These are phyloP conservation scores for Gymnopilus dilepis DNA, from an alignment of 768 basidiomycete species.

Conservation along the genomic window DNA sequence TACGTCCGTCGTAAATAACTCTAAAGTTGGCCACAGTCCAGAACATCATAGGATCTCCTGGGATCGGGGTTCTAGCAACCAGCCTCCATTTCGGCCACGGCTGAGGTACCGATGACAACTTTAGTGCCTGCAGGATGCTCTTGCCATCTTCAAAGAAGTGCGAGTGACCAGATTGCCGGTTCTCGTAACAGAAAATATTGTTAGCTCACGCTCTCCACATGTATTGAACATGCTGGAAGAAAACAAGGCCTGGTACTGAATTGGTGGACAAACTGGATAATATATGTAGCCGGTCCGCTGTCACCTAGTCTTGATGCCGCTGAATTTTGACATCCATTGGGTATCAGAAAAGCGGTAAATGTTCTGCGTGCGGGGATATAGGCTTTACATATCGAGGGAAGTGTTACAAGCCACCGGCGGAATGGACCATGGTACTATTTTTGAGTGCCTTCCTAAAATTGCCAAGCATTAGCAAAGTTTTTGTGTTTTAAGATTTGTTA, in stretches of 20 bases:
- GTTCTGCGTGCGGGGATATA: not conserved
- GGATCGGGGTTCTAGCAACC: not conserved
- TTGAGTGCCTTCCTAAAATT: not conserved
- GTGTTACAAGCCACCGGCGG: not conserved
- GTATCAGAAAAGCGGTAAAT: not conserved
- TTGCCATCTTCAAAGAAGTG: not conserved
- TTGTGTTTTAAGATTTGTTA: not conserved
- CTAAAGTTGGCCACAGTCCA: not conserved
- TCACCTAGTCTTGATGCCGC: not conserved
- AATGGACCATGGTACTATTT: not conserved
- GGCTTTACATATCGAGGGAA: not conserved
- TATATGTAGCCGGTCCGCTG: not conserved
- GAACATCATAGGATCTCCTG: not conserved
- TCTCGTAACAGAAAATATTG: not conserved
- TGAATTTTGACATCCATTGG: not conserved
- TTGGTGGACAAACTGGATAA: not conserved
- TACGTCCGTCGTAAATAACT: not conserved
- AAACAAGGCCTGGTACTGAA: not conserved
- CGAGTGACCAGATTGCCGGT: not conserved
- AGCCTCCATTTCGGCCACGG: not conserved
- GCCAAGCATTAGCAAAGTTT: not conserved
- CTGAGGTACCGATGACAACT: not conserved
- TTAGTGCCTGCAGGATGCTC: not conserved
- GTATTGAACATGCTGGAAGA: not conserved
- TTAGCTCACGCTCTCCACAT: conserved; percentile 9